phyloP scores from a whole-genome alignment of 306 rosid genomes.

The Canavalia gladiata region DNA sequence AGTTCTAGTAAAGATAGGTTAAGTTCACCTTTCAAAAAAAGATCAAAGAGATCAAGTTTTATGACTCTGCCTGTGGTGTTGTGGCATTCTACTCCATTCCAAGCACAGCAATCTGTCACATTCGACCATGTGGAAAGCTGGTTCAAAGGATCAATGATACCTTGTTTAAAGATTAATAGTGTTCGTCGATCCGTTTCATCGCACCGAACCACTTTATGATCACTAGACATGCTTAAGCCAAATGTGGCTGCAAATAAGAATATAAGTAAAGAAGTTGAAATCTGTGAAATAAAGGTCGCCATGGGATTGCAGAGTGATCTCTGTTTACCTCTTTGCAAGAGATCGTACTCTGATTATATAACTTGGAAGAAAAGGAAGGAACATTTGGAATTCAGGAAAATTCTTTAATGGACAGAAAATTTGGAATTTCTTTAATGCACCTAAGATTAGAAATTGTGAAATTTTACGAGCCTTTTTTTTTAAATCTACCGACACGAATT shows the following conservation, averaged over 20 bases:
- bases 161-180: not conserved
- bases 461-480: too few species aligned
- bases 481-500: too few species aligned
- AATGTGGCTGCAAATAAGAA: not conserved
- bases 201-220: not conserved
- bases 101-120: conserved; percentile 17
- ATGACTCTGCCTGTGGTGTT: conserved; percentile 10
- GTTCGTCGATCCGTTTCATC: not conserved
- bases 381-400: too few species aligned
- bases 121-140: not conserved
- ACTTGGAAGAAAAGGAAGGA: too few species aligned
- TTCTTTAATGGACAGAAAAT: too few species aligned
- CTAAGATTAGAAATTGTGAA: too few species aligned
- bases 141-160: not conserved
- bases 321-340: too few species aligned
- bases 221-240: not conserved
- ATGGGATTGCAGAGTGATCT: not conserved
- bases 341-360: too few species aligned
- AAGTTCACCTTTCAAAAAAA: not conserved
- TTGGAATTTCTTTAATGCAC: too few species aligned
- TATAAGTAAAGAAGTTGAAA: not conserved
- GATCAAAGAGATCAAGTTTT: not conserved
- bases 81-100: conserved; percentile 30
- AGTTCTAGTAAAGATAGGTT: too few species aligned
- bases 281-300: not conserved